phyloP scores from a whole-genome alignment of 768 basidiomycete species.

The Rickenella mellea region DNA sequence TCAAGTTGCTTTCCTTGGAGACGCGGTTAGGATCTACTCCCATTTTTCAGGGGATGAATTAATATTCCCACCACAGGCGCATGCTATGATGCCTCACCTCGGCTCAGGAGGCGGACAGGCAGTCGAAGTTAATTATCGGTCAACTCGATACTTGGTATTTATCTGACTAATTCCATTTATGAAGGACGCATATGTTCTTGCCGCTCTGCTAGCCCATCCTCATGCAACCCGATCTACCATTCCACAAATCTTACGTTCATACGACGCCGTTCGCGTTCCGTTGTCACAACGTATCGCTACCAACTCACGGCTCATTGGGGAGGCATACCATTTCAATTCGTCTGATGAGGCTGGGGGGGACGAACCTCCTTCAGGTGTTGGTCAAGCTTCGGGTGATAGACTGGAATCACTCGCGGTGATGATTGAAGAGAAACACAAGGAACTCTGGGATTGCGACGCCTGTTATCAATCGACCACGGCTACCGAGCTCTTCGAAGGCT shows the following conservation, averaged over 20 bases:
- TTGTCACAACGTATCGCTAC: constrained; percentile 16
- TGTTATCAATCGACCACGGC: not conserved
- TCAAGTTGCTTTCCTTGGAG: constrained; percentile 36
- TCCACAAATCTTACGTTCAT: constrained; percentile 17
- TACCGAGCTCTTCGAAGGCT: not conserved
- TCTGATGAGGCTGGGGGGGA: not conserved
- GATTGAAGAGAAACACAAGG: not conserved
- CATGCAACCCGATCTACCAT: constrained; percentile 15
- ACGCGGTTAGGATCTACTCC: constrained; percentile 27
- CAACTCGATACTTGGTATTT: not conserved
- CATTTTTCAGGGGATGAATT: too few relatives aligned
- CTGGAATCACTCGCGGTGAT: not conserved
- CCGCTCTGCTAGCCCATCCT: constrained; percentile 17
- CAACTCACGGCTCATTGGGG: constrained; percentile 13
- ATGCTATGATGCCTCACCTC: constrained; percentile 37
- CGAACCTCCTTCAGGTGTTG: not conserved
- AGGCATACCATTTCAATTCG: constrained; percentile 14
- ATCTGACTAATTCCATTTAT: not conserved
- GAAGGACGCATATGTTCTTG: constrained; percentile 22
- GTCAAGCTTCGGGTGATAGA: not conserved
- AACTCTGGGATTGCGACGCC: not conserved
- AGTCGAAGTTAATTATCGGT: constrained; percentile 33
- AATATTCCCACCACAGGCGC: constrained; percentile 21
- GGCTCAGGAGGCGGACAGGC: constrained; percentile 42
- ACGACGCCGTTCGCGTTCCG: constrained; percentile 22